Percentiles rank a stretch among this genome's conserved stretches.
These are phyloP conservation scores for Lipomyces chichibuensis DNA, from an alignment of 805 yeast species.

Conservation along the genomic window DNA sequence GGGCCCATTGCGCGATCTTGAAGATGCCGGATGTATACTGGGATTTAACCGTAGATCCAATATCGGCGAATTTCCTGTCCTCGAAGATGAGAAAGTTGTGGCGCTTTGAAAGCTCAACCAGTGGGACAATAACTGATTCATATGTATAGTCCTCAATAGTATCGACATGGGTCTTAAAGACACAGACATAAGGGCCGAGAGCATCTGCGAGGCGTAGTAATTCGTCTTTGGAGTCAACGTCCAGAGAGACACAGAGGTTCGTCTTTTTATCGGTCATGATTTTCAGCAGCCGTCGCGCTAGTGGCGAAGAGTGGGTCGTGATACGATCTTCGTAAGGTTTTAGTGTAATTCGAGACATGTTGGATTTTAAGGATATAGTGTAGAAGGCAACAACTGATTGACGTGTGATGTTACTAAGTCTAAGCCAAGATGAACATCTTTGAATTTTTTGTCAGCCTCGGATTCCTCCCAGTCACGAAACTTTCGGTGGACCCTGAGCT, in stretches of 20 bases:
- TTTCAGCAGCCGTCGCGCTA: slow-evolving; percentile 71
- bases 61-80: slow-evolving; percentile 97
- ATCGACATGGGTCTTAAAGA: slow-evolving; percentile 93
- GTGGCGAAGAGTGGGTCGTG: slow-evolving; percentile 67
- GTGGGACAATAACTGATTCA: slow-evolving; percentile 76
- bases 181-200: slow-evolving; percentile 88
- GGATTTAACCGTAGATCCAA: slow-evolving; percentile 94
- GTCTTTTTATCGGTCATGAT: slow-evolving; percentile 81
- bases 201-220: slow-evolving; percentile 70
- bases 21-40: slow-evolving; percentile 91
- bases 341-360: slow-evolving; percentile 23
- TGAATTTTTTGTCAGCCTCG: background rate
- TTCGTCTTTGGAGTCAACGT: slow-evolving; percentile 79
- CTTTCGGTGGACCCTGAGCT: background rate
- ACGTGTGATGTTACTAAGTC: background rate
- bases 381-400: background rate
- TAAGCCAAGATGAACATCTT: too few relatives aligned
- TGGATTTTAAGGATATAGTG: background rate
- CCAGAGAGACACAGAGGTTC: slow-evolving; percentile 92
- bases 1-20: slow-evolving; percentile 91
- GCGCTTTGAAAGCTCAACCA: slow-evolving; percentile 70
- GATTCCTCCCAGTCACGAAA: background rate
- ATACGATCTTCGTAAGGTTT: slow-evolving; percentile 70
- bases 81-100: slow-evolving; percentile 91
- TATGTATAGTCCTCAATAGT: slow-evolving; percentile 85